Conservation (phyloP, 2,329 filamentous ascomycete species). For the Ilyonectria mors-panacis region DNA sequence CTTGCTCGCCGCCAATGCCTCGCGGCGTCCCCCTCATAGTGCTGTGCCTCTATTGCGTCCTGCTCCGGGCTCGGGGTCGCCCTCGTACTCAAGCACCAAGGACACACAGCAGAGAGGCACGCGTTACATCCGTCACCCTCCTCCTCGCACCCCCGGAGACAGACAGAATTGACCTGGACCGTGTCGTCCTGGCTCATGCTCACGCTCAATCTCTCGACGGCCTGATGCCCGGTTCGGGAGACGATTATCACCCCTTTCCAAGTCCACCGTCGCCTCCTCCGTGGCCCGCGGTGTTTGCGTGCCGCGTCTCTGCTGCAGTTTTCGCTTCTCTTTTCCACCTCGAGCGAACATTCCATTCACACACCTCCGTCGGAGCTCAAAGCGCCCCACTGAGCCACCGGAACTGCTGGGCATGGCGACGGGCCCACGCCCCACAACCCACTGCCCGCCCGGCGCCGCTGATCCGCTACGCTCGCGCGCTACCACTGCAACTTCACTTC, state of each 20-base stretch:
- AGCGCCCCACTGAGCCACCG: constrained; percentile 29
- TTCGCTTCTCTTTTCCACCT: constrained; percentile 23
- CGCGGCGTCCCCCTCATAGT: constrained; percentile 2
- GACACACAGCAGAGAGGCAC: background rate
- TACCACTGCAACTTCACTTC: background rate
- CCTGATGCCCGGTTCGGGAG: constrained; percentile 6
- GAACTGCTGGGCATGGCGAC: constrained; percentile 24
- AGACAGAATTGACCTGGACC: constrained; percentile 8
- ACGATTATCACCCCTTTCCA: constrained; percentile 17
- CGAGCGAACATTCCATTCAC: constrained; percentile 25
- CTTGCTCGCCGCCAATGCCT: background rate
- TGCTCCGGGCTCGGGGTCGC: background rate
- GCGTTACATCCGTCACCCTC: constrained; percentile 10
- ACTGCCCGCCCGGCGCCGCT: constrained; percentile 1
- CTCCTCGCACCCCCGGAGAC: background rate
- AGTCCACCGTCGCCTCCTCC: constrained; percentile 4
- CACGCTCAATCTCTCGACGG: constrained; percentile 6
- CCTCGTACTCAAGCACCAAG: background rate
- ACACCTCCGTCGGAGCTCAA: constrained; percentile 24
- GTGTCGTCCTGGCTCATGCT: constrained; percentile 17
- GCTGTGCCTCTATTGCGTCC: constrained; percentile 12
- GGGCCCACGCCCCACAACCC: constrained; percentile 24
- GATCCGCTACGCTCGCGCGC: constrained; percentile 1
- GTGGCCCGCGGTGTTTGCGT: background rate
- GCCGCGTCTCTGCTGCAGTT: constrained; percentile 1